Base-by-base conservation (phyloP, 164 flowering plant genomes). In the Malania oleifera region DNA sequence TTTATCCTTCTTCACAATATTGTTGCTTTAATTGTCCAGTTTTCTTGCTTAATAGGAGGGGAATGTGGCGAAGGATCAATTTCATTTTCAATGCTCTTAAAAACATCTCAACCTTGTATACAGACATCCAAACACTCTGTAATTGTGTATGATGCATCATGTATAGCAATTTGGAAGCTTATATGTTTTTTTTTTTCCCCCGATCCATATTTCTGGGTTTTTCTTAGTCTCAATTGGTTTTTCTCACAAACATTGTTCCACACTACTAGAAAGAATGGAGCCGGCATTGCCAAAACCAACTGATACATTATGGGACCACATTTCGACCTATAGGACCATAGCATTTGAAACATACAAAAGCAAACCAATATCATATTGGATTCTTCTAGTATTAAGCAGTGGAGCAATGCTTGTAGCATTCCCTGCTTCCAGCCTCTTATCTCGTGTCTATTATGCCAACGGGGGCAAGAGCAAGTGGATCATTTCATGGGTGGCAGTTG, bases 401-500 rank as follows among this genome's bases (percentile, higher is more conserved):
- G 67, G 44, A n/a, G 86, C 77, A 54, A 92, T 92, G 91, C 93
- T 89, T 31, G 74, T 84, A 17, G 96, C 96, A 0, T 92, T 89
- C 62, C 95, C 98, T 46, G 98, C 96, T 53, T 87, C 96, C 1
- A 77, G 77, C 43, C 80, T 92, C 57, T 70, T 92, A n/a, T 84
- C 95, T 14, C 93, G 98, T 47, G 69, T 89, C 57, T 87, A 92
- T 60, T 92, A 52, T 45, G 68, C 82, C 15, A 70, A 87, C 65
- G 98, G 98, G 3, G 96, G 98, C 47, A 65, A 65, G 24, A 89
- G 93, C 79, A 89, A 89, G 67, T 92, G 98, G 98, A 84, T 92
- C 68, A 84, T 87, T 47, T 89, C 96, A 19, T 92, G 98, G 98
- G 93, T 83, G 7, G 84, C 96, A 24, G 98, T 82, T 44, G 96